A percentile compares a stretch with the other conserved stretches of the same genome.
Conservation (phyloP, 345 rosid genomes). For the Arabidopsis arenosa region DNA sequence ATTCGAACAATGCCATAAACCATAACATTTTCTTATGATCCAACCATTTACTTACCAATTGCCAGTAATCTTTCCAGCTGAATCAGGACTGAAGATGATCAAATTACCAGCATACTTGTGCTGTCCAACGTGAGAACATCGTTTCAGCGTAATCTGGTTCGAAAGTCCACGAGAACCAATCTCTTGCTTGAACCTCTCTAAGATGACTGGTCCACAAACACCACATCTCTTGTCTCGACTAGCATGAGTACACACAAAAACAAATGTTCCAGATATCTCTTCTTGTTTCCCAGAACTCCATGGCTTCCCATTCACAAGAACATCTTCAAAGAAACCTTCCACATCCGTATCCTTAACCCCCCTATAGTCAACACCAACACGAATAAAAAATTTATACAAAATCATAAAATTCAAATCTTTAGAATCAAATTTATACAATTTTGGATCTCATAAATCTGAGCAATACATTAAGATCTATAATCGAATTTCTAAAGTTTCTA, state of each 20-base stretch:
- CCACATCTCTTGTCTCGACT: constrained; percentile 93
- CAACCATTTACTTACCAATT: constrained; percentile 64
- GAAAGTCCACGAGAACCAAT: constrained; percentile 66
- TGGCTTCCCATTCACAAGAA: constrained; percentile 75
- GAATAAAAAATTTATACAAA: neutral
- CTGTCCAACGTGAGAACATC: constrained; percentile 91
- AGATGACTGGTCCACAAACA: constrained; percentile 89
- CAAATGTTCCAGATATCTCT: constrained; percentile 59
- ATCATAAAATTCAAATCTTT: neutral
- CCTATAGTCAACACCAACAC: constrained; percentile 44
- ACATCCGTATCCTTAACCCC: constrained; percentile 68
- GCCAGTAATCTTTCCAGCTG: constrained; percentile 67
- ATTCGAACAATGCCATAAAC: neutral
- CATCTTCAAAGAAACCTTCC: constrained; percentile 78
- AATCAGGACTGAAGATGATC: constrained; percentile 68
- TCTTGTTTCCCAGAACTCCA: constrained; percentile 68
- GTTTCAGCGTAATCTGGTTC: constrained; percentile 64
- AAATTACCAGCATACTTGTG: constrained; percentile 97
- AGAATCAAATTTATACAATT: neutral
- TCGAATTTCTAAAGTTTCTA: neutral
- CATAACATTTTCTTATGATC: constrained; percentile 8
- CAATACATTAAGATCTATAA: neutral
- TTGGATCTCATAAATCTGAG: neutral
- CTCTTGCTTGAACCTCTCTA: constrained; percentile 70
- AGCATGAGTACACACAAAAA: constrained; percentile 89